Evolutionary conservation across 202 grass and related monocot species (phyloP).

Genomic region (Dendrocalamus latiflorus): DNA sequence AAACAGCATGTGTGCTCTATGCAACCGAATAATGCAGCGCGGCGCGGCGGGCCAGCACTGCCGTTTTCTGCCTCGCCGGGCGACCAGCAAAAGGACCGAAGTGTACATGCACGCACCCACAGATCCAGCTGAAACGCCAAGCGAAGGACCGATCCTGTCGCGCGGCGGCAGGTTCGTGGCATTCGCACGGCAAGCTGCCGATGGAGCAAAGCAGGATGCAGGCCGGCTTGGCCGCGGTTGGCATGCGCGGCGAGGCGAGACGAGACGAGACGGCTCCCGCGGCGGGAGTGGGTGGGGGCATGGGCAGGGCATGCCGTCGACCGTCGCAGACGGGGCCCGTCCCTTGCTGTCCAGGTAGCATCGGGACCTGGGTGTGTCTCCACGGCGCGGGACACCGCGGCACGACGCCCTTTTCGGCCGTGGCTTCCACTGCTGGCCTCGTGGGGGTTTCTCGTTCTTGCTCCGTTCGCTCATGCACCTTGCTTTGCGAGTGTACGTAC

Average conservation of each 20-base stretch:
- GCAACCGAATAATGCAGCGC: background rate
- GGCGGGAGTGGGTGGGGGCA: background rate
- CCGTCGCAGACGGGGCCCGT: background rate
- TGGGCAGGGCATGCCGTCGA: background rate
- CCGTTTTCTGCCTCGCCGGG: background rate
- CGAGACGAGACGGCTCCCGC: background rate
- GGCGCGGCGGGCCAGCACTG: background rate
- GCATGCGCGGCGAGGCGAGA: background rate
- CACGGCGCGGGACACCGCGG: slow-evolving; percentile 17
- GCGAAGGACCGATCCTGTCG: background rate
- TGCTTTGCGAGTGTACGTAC: background rate
- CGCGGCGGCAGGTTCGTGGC: background rate
- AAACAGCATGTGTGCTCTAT: background rate
- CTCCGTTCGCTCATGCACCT: background rate
- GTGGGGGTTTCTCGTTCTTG: background rate
- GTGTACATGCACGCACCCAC: background rate
- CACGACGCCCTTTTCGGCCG: slow-evolving; percentile 3
- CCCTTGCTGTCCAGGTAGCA: slow-evolving; percentile 9
- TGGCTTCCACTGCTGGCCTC: background rate
- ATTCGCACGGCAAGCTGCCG: background rate
- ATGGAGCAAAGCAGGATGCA: background rate
- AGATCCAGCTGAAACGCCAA: background rate
- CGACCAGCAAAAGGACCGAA: background rate
- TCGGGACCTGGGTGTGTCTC: slow-evolving; percentile 21
- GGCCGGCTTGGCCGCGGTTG: background rate